phyloP scores from a whole-genome alignment of 345 rosid species.

The Hibiscus tridactylites region DNA sequence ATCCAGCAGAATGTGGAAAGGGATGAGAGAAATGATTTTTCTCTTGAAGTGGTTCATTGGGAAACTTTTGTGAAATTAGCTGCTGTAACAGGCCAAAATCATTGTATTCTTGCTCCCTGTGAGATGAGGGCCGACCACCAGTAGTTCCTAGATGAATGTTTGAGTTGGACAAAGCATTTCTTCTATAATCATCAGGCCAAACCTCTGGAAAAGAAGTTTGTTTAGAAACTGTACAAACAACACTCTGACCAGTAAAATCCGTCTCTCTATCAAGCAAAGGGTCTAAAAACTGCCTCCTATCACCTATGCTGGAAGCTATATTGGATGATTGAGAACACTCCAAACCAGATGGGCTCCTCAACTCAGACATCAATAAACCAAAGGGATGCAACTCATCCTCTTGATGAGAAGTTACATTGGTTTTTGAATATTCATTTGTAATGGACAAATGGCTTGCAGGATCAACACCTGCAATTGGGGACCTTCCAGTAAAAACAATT shows the following conservation, averaged over 20 bases:
- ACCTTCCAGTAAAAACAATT: conserved; percentile 43
- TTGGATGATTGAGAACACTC: conserved; percentile 29
- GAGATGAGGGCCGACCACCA: conserved; percentile 29
- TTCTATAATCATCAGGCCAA: conserved; percentile 27
- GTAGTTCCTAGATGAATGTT: conserved; percentile 21
- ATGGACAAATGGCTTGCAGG: conserved; percentile 23
- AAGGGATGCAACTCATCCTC: conserved; percentile 53
- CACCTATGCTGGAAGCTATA: conserved; percentile 20
- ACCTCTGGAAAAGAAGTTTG: conserved; percentile 24
- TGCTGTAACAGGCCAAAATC: conserved; percentile 29
- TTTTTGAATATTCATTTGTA: conserved; percentile 26
- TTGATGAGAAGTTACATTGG: conserved; percentile 23
- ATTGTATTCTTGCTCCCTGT: conserved; percentile 25
- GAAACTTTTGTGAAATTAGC: conserved; percentile 26
- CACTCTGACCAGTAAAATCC: conserved; percentile 8
- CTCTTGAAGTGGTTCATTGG: conserved; percentile 30
- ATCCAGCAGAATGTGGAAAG: conserved; percentile 20
- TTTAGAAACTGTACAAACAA: conserved; percentile 20
- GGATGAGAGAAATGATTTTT: conserved; percentile 19
- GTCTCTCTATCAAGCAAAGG: conserved; percentile 19
- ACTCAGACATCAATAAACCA: conserved; percentile 59
- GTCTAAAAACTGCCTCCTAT: conserved; percentile 21
- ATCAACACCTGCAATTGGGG: conserved; percentile 24
- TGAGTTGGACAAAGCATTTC: conserved; percentile 21
- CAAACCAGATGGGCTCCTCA: conserved; percentile 29